Evolutionary conservation across 2,329 filamentous ascomycete species (phyloP).

Genomic region (Ophiosphaerella herpotricha): DNA sequence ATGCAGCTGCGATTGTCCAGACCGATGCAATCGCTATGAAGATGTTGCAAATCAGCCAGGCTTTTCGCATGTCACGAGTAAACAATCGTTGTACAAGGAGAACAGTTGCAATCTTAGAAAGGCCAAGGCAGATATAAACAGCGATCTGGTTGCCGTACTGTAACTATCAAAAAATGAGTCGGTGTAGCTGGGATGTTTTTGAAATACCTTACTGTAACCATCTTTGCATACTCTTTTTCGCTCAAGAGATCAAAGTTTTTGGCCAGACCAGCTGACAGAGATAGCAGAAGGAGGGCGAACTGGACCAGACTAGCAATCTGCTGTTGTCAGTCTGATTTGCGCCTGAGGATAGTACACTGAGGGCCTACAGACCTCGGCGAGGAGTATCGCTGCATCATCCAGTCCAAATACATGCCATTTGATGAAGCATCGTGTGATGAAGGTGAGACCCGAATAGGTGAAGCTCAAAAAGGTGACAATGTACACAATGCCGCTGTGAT

Average conservation of each 20-base stretch:
- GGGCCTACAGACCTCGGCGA: constrained; percentile 24
- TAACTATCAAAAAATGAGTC: constrained; percentile 6
- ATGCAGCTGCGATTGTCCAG: constrained; percentile 27
- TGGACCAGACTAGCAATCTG: constrained; percentile 21
- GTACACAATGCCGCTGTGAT: constrained; percentile 31
- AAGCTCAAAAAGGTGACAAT: constrained; percentile 30
- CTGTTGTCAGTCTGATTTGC: constrained; percentile 1
- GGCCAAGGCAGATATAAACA: constrained; percentile 28
- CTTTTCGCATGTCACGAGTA: constrained; percentile 28
- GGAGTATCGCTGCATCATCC: constrained; percentile 27
- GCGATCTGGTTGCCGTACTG: constrained; percentile 25
- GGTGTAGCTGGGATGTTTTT: neutral
- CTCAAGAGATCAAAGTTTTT: constrained; percentile 22
- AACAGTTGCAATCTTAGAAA: constrained; percentile 33
- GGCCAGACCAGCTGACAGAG: constrained; percentile 28
- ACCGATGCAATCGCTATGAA: constrained; percentile 13
- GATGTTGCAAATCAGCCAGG: constrained; percentile 29
- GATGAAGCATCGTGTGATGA: constrained; percentile 28
- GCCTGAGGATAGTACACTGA: neutral
- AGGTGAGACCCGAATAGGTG: constrained; percentile 28
- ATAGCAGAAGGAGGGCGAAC: constrained; percentile 22
- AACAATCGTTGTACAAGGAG: constrained; percentile 36
- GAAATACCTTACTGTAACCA: constrained; percentile 22
- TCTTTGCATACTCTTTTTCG: constrained; percentile 17
- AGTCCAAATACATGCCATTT: constrained; percentile 33